These are phyloP conservation scores for Eucalyptus guilfoylei DNA, from an alignment of 345 rosid species.

Conservation along the genomic window DNA sequence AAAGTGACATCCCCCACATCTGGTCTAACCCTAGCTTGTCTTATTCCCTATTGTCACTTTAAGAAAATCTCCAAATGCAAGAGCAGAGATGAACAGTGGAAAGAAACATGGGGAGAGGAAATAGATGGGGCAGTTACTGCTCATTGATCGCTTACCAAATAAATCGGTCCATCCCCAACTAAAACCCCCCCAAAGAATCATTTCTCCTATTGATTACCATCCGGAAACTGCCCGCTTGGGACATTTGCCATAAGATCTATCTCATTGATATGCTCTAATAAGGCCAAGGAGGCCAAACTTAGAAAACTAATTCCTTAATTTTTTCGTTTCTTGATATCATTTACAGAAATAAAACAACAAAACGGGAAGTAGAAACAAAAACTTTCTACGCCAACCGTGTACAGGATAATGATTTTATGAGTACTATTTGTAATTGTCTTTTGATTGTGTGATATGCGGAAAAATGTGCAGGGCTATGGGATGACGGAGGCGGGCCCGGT, in stretches of 20 bases:
- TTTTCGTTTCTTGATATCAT: neutral
- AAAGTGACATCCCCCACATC: neutral
- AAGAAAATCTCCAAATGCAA: neutral
- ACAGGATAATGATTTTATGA: neutral
- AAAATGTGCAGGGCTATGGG: slow-evolving; percentile 56
- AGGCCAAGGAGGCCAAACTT: neutral
- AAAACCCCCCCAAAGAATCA: neutral
- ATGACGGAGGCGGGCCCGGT: slow-evolving; percentile 97
- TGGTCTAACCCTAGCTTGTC: neutral
- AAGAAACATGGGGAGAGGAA: neutral
- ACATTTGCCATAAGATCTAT: neutral
- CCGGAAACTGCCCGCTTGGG: neutral
- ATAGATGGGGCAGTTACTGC: neutral
- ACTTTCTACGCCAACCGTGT: neutral
- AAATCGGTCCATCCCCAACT: neutral
- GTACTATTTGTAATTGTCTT: neutral
- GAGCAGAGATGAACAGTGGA: neutral
- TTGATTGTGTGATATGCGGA: neutral
- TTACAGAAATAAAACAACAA: neutral
- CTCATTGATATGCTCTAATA: neutral
- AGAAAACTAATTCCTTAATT: neutral
- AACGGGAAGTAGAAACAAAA: neutral
- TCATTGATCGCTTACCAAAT: neutral
- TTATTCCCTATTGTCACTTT: neutral
- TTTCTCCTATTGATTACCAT: neutral